These are phyloP conservation scores for Brassica rapa DNA, from an alignment of 345 rosid genomes.

Conservation along the genomic window DNA sequence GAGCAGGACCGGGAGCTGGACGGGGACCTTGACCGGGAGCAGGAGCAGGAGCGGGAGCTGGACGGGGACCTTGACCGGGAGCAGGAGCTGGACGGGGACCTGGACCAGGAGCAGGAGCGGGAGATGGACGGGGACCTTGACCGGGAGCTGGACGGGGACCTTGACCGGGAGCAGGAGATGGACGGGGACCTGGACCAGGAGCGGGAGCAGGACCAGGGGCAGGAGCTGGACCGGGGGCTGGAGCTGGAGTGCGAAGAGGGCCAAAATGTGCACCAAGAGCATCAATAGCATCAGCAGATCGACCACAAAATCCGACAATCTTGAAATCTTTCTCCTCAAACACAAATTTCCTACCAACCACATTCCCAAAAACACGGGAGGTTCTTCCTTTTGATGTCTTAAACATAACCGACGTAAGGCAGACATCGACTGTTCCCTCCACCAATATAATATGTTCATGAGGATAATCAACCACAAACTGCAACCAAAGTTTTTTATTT, in stretches of 20 bases:
- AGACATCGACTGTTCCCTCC: not conserved
- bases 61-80: not conserved
- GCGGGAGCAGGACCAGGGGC: not conserved
- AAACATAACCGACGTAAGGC: constrained; percentile 14
- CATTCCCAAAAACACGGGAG: constrained; percentile 24
- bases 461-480: constrained; percentile 38
- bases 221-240: not conserved
- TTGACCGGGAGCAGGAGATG: not conserved
- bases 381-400: constrained; percentile 34
- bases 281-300: constrained; percentile 18
- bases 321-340: constrained; percentile 16
- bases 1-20: not conserved
- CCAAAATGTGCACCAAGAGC: constrained; percentile 26
- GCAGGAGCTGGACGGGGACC: not conserved
- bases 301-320: constrained; percentile 34
- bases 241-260: not conserved
- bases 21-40: not conserved
- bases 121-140: too few species aligned
- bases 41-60: not conserved
- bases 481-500: not conserved
- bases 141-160: too few species aligned
- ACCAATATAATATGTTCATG: constrained; percentile 28
- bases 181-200: not conserved
- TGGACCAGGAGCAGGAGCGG: not conserved
- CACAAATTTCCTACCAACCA: constrained; percentile 32